These are phyloP conservation scores for Vigna reflexopilosa DNA, from an alignment of 306 rosid genomes.

Conservation along the genomic window DNA sequence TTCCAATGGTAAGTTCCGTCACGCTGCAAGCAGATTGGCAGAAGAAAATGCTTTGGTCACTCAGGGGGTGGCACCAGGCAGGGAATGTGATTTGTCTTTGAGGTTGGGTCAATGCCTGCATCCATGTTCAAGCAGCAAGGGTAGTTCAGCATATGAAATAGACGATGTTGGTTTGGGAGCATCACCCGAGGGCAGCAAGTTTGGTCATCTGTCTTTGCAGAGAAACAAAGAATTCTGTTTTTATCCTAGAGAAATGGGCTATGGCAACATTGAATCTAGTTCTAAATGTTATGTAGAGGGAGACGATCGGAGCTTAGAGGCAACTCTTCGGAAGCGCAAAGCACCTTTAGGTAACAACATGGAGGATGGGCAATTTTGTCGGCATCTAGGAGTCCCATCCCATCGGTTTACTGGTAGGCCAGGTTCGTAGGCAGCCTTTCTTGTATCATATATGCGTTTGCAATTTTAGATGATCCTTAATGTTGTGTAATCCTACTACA, in stretches of 20 bases:
- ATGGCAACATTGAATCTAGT: conserved; percentile 58
- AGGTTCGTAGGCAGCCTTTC: conserved; percentile 78
- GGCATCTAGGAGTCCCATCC: conserved; percentile 76
- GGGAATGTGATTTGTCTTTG: conserved; percentile 81
- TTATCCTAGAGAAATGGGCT: conserved; percentile 63
- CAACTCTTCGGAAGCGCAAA: conserved; percentile 70
- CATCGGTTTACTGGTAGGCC: conserved; percentile 67
- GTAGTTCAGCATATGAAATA: conserved; percentile 54
- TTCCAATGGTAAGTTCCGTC: conserved; percentile 53
- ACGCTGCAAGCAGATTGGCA: conserved; percentile 44
- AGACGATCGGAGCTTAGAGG: conserved; percentile 63
- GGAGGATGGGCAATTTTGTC: conserved; percentile 83
- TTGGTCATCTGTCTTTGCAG: conserved; percentile 53
- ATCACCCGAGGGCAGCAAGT: conserved; percentile 61
- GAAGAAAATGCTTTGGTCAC: conserved; percentile 49
- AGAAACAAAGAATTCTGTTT: conserved; percentile 62
- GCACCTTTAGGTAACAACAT: conserved; percentile 62
- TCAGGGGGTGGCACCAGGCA: conserved; percentile 54
- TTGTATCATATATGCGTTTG: conserved; percentile 61
- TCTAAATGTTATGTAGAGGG: conserved; percentile 60
- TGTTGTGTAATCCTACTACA: conserved; percentile 59
- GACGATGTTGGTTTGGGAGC: conserved; percentile 64
- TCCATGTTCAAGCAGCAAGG: conserved; percentile 55
- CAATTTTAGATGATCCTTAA: conserved; percentile 51
- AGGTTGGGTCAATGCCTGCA: conserved; percentile 73